phyloP scores from a whole-genome alignment of 2,329 filamentous ascomycete genomes.

The Beauveria scarabaeidicola region DNA sequence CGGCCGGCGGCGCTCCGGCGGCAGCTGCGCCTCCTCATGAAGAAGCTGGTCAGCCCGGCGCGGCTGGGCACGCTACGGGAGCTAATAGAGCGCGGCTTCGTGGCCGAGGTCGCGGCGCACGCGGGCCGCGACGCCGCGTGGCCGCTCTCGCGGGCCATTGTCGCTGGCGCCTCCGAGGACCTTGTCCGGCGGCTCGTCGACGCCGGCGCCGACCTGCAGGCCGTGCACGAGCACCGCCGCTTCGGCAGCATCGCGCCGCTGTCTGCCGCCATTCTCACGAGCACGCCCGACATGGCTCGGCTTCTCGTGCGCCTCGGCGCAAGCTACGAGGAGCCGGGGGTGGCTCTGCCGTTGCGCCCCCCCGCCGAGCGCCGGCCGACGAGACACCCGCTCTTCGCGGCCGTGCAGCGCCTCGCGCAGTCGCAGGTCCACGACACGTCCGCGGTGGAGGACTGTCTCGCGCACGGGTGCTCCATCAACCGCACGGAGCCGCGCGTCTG shows the following conservation, averaged over 20 bases:
- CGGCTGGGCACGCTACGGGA: neutral
- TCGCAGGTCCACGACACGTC: neutral
- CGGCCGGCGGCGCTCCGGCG: neutral
- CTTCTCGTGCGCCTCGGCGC: neutral
- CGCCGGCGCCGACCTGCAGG: neutral
- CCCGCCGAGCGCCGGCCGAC: neutral
- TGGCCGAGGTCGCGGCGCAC: neutral
- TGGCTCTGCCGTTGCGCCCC: neutral
- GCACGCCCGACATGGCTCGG: neutral
- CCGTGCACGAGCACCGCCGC: neutral
- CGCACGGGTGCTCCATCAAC: conserved; percentile 1
- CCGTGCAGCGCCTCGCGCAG: neutral
- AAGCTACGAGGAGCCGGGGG: neutral
- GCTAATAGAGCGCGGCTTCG: neutral
- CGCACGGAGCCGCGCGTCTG: neutral
- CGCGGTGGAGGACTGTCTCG: neutral
- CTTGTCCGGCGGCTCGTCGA: neutral
- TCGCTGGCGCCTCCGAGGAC: neutral
- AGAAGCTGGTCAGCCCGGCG: neutral
- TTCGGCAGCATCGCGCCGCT: neutral
- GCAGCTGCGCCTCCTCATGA: neutral
- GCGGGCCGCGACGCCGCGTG: neutral
- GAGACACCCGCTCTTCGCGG: neutral
- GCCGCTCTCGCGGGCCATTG: conserved; percentile 1
- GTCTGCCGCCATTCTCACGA: neutral